These are phyloP conservation scores for Apodospora peruviana DNA, from an alignment of 495 filamentous ascomycete species.

Conservation along the genomic window DNA sequence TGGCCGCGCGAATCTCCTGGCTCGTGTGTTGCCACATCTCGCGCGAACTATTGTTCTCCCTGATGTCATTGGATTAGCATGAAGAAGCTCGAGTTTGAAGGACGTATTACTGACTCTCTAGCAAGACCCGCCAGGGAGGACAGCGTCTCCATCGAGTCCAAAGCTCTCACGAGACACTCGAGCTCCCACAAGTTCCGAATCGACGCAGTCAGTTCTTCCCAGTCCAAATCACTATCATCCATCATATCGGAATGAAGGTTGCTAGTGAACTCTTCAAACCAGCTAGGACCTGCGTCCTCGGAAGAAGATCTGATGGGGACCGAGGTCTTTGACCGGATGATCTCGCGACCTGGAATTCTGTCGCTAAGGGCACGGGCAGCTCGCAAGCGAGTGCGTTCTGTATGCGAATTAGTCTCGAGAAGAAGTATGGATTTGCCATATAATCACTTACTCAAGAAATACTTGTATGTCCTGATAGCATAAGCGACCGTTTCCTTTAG, in stretches of 20 bases:
- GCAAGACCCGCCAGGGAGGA: slow-evolving; percentile 38
- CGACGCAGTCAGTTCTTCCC: slow-evolving; percentile 42
- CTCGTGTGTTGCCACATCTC: slow-evolving; percentile 40
- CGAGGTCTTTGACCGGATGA: slow-evolving; percentile 34
- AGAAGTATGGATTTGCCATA: neutral
- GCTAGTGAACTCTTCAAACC: slow-evolving; percentile 36
- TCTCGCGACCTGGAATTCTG: slow-evolving; percentile 37
- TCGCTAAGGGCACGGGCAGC: slow-evolving; percentile 60
- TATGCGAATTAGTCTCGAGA: too few species aligned
- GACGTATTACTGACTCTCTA: slow-evolving; percentile 31
- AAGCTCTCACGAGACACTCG: slow-evolving; percentile 58
- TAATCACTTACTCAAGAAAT: slow-evolving; percentile 58
- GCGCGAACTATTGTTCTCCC: slow-evolving; percentile 23
- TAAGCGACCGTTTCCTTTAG: slow-evolving; percentile 65
- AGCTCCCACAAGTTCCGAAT: slow-evolving; percentile 67
- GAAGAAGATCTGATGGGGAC: slow-evolving; percentile 9
- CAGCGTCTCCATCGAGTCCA: slow-evolving; percentile 59
- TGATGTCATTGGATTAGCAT: slow-evolving; percentile 8
- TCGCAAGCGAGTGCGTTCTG: slow-evolving; percentile 50
- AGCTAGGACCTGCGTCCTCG: slow-evolving; percentile 28
- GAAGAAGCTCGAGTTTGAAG: neutral
- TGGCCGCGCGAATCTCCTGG: slow-evolving; percentile 33
- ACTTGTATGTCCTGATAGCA: slow-evolving; percentile 64
- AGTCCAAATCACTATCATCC: slow-evolving; percentile 24
- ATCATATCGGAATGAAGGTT: slow-evolving; percentile 30